phyloP scores from a whole-genome alignment of 169 alveolate species.

The Cryptosporidium ryanae region DNA sequence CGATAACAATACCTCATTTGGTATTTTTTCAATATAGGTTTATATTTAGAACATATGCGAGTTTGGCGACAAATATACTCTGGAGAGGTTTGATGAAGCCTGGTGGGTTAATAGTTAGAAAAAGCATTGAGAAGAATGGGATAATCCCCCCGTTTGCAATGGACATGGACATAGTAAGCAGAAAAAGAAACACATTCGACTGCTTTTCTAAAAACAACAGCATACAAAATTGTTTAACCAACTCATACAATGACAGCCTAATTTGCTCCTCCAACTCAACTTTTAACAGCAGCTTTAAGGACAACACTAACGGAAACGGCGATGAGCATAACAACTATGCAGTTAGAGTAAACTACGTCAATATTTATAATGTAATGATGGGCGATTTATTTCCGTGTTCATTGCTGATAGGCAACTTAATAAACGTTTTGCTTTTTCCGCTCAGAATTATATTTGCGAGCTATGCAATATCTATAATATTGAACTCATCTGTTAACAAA shows the following conservation, averaged over 20 bases:
- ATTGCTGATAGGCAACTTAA: constrained; percentile 38
- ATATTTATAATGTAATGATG: constrained; percentile 68
- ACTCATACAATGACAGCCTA: too few species aligned
- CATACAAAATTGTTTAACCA: not conserved
- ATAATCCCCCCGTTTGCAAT: constrained; percentile 29
- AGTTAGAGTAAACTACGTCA: constrained; percentile 28
- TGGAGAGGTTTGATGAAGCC: constrained; percentile 71
- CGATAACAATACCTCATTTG: constrained; percentile 64
- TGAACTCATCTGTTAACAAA: constrained; percentile 25
- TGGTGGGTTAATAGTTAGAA: constrained; percentile 43
- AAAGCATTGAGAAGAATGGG: constrained; percentile 23
- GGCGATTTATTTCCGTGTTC: constrained; percentile 73
- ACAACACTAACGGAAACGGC: not conserved
- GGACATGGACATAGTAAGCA: constrained; percentile 17
- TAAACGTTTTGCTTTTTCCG: constrained; percentile 54
- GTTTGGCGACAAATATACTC: constrained; percentile 49
- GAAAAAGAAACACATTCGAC: not conserved
- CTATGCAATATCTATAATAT: constrained; percentile 9
- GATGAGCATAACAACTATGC: constrained; percentile 12
- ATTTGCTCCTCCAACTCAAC: too few species aligned
- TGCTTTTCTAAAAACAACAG: not conserved
- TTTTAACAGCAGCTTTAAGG: too few species aligned
- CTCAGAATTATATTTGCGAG: constrained; percentile 36
- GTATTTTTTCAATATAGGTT: constrained; percentile 52
- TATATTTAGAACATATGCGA: constrained; percentile 60